phyloP scores from a whole-genome alignment of 2,329 filamentous ascomycete species.

The Aureobasidium uvarum region DNA sequence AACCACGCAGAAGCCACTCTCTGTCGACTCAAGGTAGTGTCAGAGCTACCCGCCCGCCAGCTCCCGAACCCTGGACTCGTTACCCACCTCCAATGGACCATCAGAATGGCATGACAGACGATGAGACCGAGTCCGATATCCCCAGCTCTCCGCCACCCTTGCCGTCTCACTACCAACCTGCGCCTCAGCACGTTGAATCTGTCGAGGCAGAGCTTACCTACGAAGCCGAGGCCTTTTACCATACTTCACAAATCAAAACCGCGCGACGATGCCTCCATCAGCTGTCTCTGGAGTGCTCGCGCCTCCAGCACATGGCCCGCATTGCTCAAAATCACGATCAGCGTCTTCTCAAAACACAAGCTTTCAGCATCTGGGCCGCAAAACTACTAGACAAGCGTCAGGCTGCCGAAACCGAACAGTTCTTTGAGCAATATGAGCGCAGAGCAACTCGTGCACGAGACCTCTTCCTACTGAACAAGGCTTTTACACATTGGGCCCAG shows the following conservation, averaged over 20 bases:
- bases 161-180: neutral
- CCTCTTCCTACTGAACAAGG: conserved; percentile 62
- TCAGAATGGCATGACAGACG: neutral
- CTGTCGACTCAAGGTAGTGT: conserved; percentile 41
- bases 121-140: conserved; percentile 8
- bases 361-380: conserved; percentile 52
- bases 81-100: neutral
- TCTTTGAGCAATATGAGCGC: conserved; percentile 56
- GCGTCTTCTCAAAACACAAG: conserved; percentile 52
- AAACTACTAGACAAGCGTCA: conserved; percentile 45
- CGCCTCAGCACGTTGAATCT: neutral
- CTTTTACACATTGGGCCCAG: conserved; percentile 68
- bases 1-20: conserved; percentile 31
- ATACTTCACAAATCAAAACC: conserved; percentile 8
- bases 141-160: conserved; percentile 14
- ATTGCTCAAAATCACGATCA: conserved; percentile 45
- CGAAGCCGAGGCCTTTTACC: conserved; percentile 22
- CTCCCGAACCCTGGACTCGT: neutral
- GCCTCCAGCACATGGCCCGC: conserved; percentile 49
- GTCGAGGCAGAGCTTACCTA: neutral
- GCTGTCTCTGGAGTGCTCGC: conserved; percentile 36
- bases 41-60: conserved; percentile 31
- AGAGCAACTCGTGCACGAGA: conserved; percentile 64
- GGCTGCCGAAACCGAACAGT: conserved; percentile 50
- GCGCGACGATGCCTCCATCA: conserved; percentile 50